These are phyloP conservation scores for Arxiozyma slooffiae DNA, from an alignment of 1,139 yeast species.

Conservation along the genomic window DNA sequence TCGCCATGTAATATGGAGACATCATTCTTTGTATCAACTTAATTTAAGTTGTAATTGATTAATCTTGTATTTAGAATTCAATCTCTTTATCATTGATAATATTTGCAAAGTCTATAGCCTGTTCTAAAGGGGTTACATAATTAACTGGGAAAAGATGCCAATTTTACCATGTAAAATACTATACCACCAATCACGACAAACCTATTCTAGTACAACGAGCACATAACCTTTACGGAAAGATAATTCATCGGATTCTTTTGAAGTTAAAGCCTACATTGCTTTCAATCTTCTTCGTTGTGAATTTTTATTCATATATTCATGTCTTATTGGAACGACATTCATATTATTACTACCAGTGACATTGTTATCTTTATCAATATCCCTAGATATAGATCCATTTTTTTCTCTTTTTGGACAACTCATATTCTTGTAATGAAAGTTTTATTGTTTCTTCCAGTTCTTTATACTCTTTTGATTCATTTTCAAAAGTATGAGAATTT, in stretches of 20 bases:
- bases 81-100: conserved; percentile 39
- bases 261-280: conserved; percentile 72
- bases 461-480: conserved; percentile 44
- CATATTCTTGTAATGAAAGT: conserved; percentile 57
- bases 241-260: conserved; percentile 62
- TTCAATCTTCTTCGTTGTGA: conserved; percentile 51
- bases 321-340: conserved; percentile 4
- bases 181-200: conserved; percentile 92
- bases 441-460: conserved; percentile 72
- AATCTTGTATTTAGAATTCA: conserved; percentile 45
- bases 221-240: conserved; percentile 66
- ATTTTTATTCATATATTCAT: neutral
- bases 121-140: conserved; percentile 64
- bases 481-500: neutral
- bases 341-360: conserved; percentile 1
- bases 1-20: conserved; percentile 40
- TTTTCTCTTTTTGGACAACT: conserved; percentile 22
- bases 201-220: conserved; percentile 78
- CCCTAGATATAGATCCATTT: neutral
- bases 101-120: conserved; percentile 49
- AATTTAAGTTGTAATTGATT: conserved; percentile 45
- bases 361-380: neutral
- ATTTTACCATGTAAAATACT: conserved; percentile 72
- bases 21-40: conserved; percentile 18
- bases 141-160: conserved; percentile 93